phyloP scores from a whole-genome alignment of 192 early-diverging fungal species.

The Spizellomyces punctatus region DNA sequence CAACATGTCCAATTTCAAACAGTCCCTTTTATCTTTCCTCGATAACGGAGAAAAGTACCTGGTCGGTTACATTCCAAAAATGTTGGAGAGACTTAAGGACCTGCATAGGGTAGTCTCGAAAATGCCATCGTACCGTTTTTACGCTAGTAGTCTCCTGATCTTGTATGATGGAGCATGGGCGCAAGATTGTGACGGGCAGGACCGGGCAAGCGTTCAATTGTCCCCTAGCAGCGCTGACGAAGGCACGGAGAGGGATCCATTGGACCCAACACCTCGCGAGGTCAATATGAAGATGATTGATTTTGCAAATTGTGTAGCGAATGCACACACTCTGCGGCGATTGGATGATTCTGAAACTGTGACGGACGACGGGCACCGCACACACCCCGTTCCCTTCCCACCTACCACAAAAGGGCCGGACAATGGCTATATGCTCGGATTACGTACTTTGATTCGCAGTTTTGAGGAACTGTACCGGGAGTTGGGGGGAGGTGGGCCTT shows the following conservation, averaged over 20 bases:
- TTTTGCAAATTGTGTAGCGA: conserved; percentile 88
- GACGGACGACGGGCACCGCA: background rate
- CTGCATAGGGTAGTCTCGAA: conserved; percentile 76
- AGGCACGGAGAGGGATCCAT: too few relatives aligned
- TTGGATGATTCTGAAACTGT: conserved; percentile 37
- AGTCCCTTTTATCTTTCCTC: conserved; percentile 78
- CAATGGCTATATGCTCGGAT: conserved; percentile 77
- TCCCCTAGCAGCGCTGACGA: background rate
- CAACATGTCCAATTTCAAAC: conserved; percentile 74
- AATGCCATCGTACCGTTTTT: conserved; percentile 87
- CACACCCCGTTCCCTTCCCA: conserved; percentile 55
- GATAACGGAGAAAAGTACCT: conserved; percentile 81
- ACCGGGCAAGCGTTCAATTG: background rate
- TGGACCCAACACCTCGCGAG: conserved; percentile 28
- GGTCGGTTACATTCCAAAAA: conserved; percentile 76
- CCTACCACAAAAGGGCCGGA: conserved; percentile 73
- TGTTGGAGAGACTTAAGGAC: conserved; percentile 73
- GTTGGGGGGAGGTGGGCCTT: conserved; percentile 37
- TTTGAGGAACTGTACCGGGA: conserved; percentile 69
- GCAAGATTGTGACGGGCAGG: conserved; percentile 14
- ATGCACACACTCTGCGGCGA: conserved; percentile 53
- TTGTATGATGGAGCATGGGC: conserved; percentile 85
- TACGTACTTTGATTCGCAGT: conserved; percentile 67
- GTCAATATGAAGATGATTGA: conserved; percentile 94
- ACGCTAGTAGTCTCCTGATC: conserved; percentile 84